Conservation (phyloP, 495 filamentous ascomycete species). For the Penicillium robsamsonii region DNA sequence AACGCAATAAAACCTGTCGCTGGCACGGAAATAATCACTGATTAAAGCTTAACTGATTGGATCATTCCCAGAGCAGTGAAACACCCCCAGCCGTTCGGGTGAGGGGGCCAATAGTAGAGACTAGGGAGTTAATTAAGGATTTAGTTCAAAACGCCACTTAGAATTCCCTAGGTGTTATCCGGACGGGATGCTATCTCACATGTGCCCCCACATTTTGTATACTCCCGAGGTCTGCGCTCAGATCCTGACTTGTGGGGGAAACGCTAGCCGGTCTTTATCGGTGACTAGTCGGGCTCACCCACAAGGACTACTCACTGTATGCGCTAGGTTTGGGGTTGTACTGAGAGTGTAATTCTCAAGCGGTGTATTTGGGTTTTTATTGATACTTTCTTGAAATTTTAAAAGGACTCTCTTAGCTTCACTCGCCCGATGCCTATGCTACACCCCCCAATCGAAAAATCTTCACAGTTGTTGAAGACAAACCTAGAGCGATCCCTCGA, state of each 20-base stretch:
- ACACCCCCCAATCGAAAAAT: slow-evolving; percentile 1
- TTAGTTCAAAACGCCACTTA: slow-evolving; percentile 1
- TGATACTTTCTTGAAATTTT: slow-evolving; percentile 1
- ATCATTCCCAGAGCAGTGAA: slow-evolving; percentile 1
- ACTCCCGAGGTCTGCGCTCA: neutral
- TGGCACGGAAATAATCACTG: neutral
- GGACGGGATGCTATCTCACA: neutral
- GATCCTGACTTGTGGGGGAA: neutral
- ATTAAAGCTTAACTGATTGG: neutral
- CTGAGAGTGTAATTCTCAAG: slow-evolving; percentile 1
- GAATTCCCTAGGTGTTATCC: neutral
- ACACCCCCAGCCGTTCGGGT: neutral
- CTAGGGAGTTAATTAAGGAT: neutral
- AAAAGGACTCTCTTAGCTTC: neutral
- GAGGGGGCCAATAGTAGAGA: neutral
- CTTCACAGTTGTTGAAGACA: neutral
- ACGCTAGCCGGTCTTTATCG: neutral
- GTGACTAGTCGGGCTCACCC: neutral
- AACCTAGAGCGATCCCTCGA: slow-evolving; percentile 1
- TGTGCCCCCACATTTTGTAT: neutral
- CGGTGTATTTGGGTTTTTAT: neutral
- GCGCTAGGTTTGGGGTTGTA: neutral
- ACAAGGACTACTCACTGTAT: neutral
- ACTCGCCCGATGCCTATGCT: slow-evolving; percentile 1
- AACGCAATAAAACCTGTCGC: no score